Percentiles rank a stretch among this genome's conserved stretches.
Conservation (phyloP, 1,284 basidiomycete species). For the Irpex sp. region DNA sequence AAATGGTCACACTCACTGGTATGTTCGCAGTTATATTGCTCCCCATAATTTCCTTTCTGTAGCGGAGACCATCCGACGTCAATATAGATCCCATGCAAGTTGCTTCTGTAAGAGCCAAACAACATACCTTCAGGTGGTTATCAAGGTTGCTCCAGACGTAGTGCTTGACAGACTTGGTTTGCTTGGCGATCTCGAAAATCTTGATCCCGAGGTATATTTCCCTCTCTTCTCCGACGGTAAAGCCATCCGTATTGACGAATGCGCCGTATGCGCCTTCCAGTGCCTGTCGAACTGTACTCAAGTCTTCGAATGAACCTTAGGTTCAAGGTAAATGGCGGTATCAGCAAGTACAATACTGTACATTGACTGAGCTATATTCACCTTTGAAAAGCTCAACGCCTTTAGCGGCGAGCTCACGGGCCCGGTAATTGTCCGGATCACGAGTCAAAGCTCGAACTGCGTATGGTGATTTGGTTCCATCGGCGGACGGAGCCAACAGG, state of each 20-base stretch:
- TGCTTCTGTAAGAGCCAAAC: background rate
- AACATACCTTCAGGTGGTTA: slow-evolving; percentile 40
- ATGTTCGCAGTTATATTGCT: slow-evolving; percentile 25
- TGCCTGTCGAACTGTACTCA: slow-evolving; percentile 28
- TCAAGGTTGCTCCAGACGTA: slow-evolving; percentile 48
- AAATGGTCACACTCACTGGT: background rate
- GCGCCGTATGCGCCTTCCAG: slow-evolving; percentile 42
- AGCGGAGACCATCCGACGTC: background rate
- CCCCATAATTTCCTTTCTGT: slow-evolving; percentile 33
- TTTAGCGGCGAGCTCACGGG: slow-evolving; percentile 31
- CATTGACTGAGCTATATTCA: slow-evolving; percentile 11
- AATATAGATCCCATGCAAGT: background rate
- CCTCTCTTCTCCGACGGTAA: slow-evolving; percentile 40
- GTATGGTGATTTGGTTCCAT: slow-evolving; percentile 42
- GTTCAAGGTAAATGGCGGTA: background rate
- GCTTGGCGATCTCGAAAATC: slow-evolving; percentile 46
- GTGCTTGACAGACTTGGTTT: slow-evolving; percentile 34
- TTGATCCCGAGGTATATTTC: slow-evolving; percentile 41
- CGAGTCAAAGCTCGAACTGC: slow-evolving; percentile 44
- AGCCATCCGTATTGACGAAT: slow-evolving; percentile 45
- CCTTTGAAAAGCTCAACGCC: slow-evolving; percentile 44
- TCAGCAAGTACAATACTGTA: background rate
- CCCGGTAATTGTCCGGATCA: slow-evolving; percentile 33
- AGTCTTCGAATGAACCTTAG: slow-evolving; percentile 28
- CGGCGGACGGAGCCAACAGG: slow-evolving; percentile 32